Conservation (phyloP, 768 basidiomycete species). For the Russula ochroleuca region DNA sequence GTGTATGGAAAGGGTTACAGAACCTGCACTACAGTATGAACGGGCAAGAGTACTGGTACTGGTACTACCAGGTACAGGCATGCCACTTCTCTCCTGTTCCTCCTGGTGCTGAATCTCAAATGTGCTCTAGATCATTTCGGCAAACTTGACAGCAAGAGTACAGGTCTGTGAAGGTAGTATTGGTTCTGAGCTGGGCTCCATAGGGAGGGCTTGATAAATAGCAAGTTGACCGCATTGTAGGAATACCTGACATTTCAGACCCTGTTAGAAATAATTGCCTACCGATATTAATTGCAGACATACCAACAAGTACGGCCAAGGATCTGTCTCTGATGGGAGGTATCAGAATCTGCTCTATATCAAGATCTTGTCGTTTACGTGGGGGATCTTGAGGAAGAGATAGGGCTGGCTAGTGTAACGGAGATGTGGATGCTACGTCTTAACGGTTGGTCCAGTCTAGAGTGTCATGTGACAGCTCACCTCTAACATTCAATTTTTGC, state of each 20-base stretch:
- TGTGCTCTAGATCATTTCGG: slow-evolving; percentile 56
- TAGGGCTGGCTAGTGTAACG: slow-evolving; percentile 47
- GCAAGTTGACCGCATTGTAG: slow-evolving; percentile 76
- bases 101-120: slow-evolving; percentile 68
- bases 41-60: slow-evolving; percentile 48
- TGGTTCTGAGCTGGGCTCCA: slow-evolving; percentile 36
- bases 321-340: slow-evolving; percentile 58
- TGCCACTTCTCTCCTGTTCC: slow-evolving; percentile 58
- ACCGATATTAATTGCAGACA: slow-evolving; percentile 34
- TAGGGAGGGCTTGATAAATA: slow-evolving; percentile 70
- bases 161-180: slow-evolving; percentile 43
- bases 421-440: too few relatives aligned
- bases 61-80: too few relatives aligned
- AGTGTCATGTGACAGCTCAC: slow-evolving; percentile 39
- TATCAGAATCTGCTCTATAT: slow-evolving; percentile 73
- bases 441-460: slow-evolving; percentile 11
- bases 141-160: slow-evolving; percentile 54
- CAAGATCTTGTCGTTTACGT: slow-evolving; percentile 66
- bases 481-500: too few relatives aligned
- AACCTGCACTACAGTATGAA: too few relatives aligned
- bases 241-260: slow-evolving; percentile 52
- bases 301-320: slow-evolving; percentile 75
- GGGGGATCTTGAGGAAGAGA: slow-evolving; percentile 69
- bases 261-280: slow-evolving; percentile 3
- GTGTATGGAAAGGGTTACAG: too few relatives aligned